phyloP scores from a whole-genome alignment of 208 protist genomes.

The Wallacemonas sp. region DNA sequence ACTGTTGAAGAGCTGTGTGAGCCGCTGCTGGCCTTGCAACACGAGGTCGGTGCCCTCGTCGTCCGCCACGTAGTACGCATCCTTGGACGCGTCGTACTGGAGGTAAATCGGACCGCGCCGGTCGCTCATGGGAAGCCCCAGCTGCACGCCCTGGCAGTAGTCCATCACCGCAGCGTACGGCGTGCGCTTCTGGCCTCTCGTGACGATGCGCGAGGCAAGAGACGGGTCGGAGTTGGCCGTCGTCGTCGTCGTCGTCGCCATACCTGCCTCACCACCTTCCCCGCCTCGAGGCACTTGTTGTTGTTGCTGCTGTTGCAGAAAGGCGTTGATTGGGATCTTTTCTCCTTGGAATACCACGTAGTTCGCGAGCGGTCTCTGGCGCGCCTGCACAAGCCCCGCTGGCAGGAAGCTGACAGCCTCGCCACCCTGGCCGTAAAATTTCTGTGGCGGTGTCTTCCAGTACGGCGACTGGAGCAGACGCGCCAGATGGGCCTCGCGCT shows the following conservation, averaged over 20 bases:
- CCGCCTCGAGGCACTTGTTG: neutral
- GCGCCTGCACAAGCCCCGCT: neutral
- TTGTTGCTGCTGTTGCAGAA: conserved; percentile 1
- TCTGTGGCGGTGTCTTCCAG: conserved; percentile 7
- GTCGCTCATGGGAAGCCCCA: conserved; percentile 47
- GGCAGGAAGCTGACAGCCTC: conserved; percentile 1
- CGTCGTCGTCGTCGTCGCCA: neutral
- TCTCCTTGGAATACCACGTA: conserved; percentile 43
- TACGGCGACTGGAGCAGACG: conserved; percentile 5
- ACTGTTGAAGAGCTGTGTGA: conserved; percentile 6
- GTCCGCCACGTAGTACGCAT: conserved; percentile 39
- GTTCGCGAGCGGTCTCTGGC: conserved; percentile 9
- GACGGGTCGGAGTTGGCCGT: neutral
- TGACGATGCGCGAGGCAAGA: neutral
- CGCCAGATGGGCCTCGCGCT: conserved; percentile 5
- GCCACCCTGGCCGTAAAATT: neutral
- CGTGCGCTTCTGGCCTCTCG: conserved; percentile 15
- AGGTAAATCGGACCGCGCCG: conserved; percentile 45
- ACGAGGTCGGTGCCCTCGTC: conserved; percentile 22
- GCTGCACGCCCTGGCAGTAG: conserved; percentile 68
- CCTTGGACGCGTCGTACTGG: conserved; percentile 19
- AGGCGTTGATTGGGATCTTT: conserved; percentile 31
- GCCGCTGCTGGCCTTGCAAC: neutral
- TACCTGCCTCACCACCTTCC: neutral
- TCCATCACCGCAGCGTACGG: conserved; percentile 64